phyloP scores from a whole-genome alignment of 257 asterid species.

The Solanum okadae region DNA sequence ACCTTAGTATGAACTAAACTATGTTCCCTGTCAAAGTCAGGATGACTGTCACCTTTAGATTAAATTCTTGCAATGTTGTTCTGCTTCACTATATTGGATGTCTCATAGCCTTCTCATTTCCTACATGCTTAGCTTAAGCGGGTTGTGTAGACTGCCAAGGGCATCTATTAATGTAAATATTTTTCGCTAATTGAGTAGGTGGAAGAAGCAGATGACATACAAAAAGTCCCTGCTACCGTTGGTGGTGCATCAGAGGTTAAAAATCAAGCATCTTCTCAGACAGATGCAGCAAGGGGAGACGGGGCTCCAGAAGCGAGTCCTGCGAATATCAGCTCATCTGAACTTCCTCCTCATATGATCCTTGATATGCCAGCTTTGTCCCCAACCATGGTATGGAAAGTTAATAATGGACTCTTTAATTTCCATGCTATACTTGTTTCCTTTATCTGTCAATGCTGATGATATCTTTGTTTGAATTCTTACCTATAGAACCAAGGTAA shows the following conservation, averaged over 20 bases:
- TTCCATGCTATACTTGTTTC: slow-evolving; percentile 1
- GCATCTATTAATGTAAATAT: slow-evolving; percentile 15
- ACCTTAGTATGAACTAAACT: background rate
- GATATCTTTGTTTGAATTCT: slow-evolving; percentile 2
- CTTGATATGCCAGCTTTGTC: slow-evolving; percentile 96
- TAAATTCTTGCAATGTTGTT: background rate
- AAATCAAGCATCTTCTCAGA: slow-evolving; percentile 39
- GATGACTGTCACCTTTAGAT: background rate
- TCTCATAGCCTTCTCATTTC: background rate
- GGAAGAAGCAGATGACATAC: slow-evolving; percentile 73
- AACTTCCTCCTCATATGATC: slow-evolving; percentile 92
- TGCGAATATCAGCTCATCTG: slow-evolving; percentile 41
- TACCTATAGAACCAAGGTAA: slow-evolving; percentile 83
- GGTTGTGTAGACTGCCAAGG: slow-evolving; percentile 2
- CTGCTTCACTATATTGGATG: background rate
- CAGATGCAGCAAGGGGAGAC: slow-evolving; percentile 27
- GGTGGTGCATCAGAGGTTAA: slow-evolving; percentile 37
- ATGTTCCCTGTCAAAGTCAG: background rate
- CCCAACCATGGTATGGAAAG: slow-evolving; percentile 83
- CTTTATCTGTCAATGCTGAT: slow-evolving; percentile 12
- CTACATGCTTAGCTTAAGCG: background rate
- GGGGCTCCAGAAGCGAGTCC: slow-evolving; percentile 42
- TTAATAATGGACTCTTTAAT: background rate
- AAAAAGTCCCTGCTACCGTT: slow-evolving; percentile 47
- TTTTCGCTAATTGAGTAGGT: slow-evolving; percentile 57